A percentile compares a stretch with the other conserved stretches of the same genome.
Conservation (phyloP, 768 basidiomycete species). For the Lentinula edodes region DNA sequence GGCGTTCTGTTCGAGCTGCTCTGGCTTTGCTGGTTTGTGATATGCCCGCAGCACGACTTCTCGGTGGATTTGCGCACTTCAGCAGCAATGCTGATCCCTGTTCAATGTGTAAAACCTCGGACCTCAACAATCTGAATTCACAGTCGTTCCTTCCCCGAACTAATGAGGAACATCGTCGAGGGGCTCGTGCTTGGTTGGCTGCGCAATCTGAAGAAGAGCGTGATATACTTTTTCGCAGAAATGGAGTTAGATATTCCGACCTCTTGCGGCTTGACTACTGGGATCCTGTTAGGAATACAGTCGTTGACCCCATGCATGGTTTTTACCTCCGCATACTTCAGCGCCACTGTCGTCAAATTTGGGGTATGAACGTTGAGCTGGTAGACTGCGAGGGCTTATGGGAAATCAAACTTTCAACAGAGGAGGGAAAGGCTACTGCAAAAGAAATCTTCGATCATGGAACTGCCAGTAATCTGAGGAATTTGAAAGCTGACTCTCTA, state of each 20-base stretch:
- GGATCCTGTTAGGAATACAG: conserved; percentile 12
- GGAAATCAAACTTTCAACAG: not conserved
- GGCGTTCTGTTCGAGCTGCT: conserved; percentile 17
- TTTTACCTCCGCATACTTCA: conserved; percentile 11
- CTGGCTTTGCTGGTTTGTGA: conserved; percentile 27
- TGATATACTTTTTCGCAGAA: conserved; percentile 7
- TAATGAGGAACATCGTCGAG: not conserved
- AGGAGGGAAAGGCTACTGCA: not conserved
- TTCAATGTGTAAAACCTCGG: not conserved
- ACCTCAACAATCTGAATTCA: not conserved
- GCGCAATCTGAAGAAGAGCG: conserved; percentile 3
- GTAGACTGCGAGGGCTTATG: conserved; percentile 14
- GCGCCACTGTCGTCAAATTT: conserved; percentile 13
- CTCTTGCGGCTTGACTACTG: conserved; percentile 18
- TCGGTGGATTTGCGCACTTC: conserved; percentile 12
- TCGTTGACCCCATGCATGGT: not conserved
- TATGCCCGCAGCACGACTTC: conserved; percentile 25
- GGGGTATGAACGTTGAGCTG: conserved; percentile 17
- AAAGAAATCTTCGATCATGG: not conserved
- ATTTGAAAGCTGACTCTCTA: not conserved
- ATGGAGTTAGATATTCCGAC: conserved; percentile 14
- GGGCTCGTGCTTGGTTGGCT: not conserved
- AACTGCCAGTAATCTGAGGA: not conserved
- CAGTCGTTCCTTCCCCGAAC: not conserved
- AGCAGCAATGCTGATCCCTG: not conserved